Conservation (phyloP, 2,329 filamentous ascomycete species). For the Verticillium nonalfalfae region DNA sequence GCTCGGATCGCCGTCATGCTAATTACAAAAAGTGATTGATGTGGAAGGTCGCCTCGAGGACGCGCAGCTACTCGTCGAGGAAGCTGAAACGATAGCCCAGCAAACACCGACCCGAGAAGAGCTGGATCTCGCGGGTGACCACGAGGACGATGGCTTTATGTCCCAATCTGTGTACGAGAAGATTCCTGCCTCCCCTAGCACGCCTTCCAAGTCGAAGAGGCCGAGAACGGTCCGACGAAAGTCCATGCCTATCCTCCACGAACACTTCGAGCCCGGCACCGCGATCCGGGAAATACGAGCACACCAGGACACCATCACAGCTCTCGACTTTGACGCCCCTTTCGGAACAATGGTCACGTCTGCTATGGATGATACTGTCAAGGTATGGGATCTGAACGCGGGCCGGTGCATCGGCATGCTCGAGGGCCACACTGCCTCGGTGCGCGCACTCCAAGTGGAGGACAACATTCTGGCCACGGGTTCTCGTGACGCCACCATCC, state of each 20-base stretch:
- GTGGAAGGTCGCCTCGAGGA: slow-evolving; percentile 57
- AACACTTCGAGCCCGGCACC: slow-evolving; percentile 87
- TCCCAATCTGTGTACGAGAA: slow-evolving; percentile 97
- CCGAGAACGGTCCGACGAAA: slow-evolving; percentile 59
- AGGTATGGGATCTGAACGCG: slow-evolving; percentile 93
- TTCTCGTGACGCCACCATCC: slow-evolving; percentile 89
- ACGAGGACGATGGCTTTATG: slow-evolving; percentile 67
- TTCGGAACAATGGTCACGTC: slow-evolving; percentile 94
- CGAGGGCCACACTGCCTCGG: slow-evolving; percentile 91
- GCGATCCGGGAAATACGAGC: slow-evolving; percentile 83
- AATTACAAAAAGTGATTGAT: slow-evolving; percentile 46
- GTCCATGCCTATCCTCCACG: slow-evolving; percentile 92
- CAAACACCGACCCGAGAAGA: slow-evolving; percentile 46
- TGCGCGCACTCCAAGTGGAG: slow-evolving; percentile 86
- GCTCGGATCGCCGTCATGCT: not conserved
- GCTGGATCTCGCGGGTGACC: slow-evolving; percentile 42
- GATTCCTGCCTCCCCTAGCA: slow-evolving; percentile 53
- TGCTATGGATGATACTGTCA: slow-evolving; percentile 85
- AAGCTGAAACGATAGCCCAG: slow-evolving; percentile 50
- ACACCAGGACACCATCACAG: slow-evolving; percentile 81
- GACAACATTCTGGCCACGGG: slow-evolving; percentile 94
- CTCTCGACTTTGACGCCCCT: slow-evolving; percentile 93
- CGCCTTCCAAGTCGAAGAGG: slow-evolving; percentile 43
- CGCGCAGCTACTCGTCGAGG: slow-evolving; percentile 51
- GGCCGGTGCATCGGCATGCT: slow-evolving; percentile 87